Base-by-base conservation (phyloP, 257 asterid species). In the Solanum raphanifolium region DNA sequence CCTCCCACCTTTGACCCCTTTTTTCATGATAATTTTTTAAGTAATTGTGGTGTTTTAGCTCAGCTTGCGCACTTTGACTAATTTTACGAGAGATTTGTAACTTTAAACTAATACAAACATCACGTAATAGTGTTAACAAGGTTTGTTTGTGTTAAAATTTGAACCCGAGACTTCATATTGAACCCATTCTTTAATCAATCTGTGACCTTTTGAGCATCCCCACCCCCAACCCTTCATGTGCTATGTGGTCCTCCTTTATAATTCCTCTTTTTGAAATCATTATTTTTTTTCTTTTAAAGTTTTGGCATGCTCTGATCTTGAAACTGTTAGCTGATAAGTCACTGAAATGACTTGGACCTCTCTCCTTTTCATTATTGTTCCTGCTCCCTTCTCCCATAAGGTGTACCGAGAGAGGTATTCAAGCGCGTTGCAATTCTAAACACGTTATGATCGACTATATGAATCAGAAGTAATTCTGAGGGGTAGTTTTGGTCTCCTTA, bases 1-100 rank as follows among this genome's bases (percentile, higher is more conserved):
- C 68, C 29, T 82, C 43, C 31, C 62, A 82, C 86, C 86, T 10
- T 48, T 82, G 69, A 31, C 69, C 86, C 86, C 62, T 48, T 74
- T 20, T 21, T 18, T 18, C 29, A 82, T 48, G 36, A 15, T 48
- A 16, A 9, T 23, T 4, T 10, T 32, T 71, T 0, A 29, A 71
- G 6, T 32, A 71, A 71, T 71, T 0, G 25, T 8, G 7, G 13
- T 32, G 25, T 32, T 71, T 69, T 1, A 9, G 25, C 5, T 4
- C 25, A 71, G 3, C 4, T 71, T 7, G 25, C 0, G 9, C 5
- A 69, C 0, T 0, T 69, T 69, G 12, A 29, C 10, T 55, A 55
- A 55, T 55, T 55, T 55, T 55, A 18, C 1, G 5, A 55, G 65
- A 55, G 2, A 55, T 0, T 55, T 18, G 2, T 55, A 55, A 55